Evolutionary conservation across 495 filamentous ascomycete species (phyloP).

Genomic region (Aspergillus steynii): DNA sequence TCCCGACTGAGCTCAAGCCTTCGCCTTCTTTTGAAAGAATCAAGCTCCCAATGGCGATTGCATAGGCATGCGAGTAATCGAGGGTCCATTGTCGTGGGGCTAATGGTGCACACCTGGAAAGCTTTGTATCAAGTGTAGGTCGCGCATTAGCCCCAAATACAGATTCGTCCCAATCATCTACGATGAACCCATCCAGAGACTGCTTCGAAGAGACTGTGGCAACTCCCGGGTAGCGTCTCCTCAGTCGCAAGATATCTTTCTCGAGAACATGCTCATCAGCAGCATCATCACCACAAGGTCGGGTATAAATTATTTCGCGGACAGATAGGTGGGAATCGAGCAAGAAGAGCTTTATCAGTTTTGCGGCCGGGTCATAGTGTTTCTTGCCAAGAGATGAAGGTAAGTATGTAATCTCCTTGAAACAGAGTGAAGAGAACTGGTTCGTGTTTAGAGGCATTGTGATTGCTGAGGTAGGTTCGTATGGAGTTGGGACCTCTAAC

Average conservation of each 20-base stretch:
- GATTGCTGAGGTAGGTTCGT: constrained; percentile 9
- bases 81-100: constrained; percentile 30
- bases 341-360: constrained; percentile 41
- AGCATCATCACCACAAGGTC: constrained; percentile 12
- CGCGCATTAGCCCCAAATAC: constrained; percentile 6
- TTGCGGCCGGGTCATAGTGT: constrained; percentile 23
- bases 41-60: constrained; percentile 19
- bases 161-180: constrained; percentile 42
- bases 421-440: constrained; percentile 35
- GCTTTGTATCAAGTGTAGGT: constrained; percentile 5
- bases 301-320: constrained; percentile 35
- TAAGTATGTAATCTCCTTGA: constrained; percentile 35
- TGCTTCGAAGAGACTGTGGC: constrained; percentile 4
- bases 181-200: constrained; percentile 32
- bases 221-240: constrained; percentile 17
- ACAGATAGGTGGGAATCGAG: constrained; percentile 35
- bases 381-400: constrained; percentile 13
- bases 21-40: constrained; percentile 6
- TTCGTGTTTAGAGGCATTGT: constrained; percentile 3
- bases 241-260: constrained; percentile 26
- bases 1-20: constrained; percentile 1
- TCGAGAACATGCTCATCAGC: constrained; percentile 13
- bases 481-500: constrained; percentile 33
- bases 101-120: constrained; percentile 12
- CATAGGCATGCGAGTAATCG: constrained; percentile 35